Percentiles rank a stretch among this genome's conserved stretches.
Evolutionary conservation across 1,284 basidiomycete species (phyloP).

Genomic region (Pterulicium gracile): DNA sequence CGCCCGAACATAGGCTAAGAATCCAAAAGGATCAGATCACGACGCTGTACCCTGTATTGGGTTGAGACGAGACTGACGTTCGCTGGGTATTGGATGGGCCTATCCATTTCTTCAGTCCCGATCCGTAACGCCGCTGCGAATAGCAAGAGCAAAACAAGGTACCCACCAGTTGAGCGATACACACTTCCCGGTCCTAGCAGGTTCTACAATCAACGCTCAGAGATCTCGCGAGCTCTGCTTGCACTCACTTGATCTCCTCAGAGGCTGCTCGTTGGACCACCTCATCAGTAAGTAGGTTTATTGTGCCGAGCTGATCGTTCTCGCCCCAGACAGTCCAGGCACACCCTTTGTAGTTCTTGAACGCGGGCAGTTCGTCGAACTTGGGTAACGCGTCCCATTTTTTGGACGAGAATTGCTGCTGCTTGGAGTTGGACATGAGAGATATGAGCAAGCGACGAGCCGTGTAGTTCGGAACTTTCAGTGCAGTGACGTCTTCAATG

Average conservation of each 20-base stretch:
- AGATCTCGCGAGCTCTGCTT: conserved; percentile 5
- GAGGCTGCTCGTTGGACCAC: conserved; percentile 49
- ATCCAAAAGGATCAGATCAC: neutral
- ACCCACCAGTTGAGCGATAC: conserved; percentile 55
- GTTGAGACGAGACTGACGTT: conserved; percentile 29
- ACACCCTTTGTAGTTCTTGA: conserved; percentile 47
- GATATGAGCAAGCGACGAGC: no score
- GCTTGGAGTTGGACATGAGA: no score
- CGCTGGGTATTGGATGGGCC: conserved; percentile 59
- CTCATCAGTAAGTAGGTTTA: conserved; percentile 58
- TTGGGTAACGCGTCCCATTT: conserved; percentile 27
- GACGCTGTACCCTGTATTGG: no score
- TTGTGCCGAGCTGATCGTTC: conserved; percentile 59
- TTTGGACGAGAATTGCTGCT: neutral
- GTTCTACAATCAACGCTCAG: conserved; percentile 7
- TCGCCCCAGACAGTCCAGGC: conserved; percentile 68
- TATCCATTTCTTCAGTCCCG: no score
- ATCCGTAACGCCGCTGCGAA: no score
- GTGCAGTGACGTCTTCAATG: no score
- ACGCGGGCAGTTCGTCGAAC: conserved; percentile 52
- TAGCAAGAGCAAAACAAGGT: neutral
- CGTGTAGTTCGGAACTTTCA: no score
- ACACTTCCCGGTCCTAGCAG: conserved; percentile 37
- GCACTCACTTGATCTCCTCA: conserved; percentile 50
- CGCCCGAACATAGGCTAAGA: conserved; percentile 46